Conservation (phyloP, 2,329 filamentous ascomycete species). For the Plectosphaerella cucumerina region DNA sequence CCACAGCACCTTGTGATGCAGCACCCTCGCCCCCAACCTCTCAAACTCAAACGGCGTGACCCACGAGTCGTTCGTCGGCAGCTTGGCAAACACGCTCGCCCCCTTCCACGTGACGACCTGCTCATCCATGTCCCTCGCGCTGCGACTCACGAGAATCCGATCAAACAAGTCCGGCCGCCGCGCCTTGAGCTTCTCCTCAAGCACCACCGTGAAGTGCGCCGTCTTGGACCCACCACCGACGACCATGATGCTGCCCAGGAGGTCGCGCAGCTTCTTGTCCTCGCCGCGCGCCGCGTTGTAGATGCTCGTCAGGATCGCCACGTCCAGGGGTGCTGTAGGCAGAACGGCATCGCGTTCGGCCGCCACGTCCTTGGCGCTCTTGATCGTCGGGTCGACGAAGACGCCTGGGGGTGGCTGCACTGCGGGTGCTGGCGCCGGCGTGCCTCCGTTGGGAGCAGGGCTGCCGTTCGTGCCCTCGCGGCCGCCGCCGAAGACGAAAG, state of each 20-base stretch:
- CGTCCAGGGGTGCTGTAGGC: conserved; percentile 78
- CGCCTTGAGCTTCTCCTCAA: conserved; percentile 77
- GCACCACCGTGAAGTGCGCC: conserved; percentile 71
- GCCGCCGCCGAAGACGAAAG: conserved; percentile 50
- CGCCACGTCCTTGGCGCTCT: conserved; percentile 51
- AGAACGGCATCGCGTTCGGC: conserved; percentile 75
- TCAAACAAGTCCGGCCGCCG: conserved; percentile 58
- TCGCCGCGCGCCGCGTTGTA: conserved; percentile 82
- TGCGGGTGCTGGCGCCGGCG: conserved; percentile 27
- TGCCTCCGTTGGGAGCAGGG: conserved; percentile 50
- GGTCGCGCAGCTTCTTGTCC: conserved; percentile 88
- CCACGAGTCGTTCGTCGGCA: conserved; percentile 94
- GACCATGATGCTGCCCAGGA: conserved; percentile 86
- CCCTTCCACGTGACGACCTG: conserved; percentile 99
- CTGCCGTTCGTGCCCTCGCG: conserved; percentile 43
- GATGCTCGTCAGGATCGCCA: conserved; percentile 86
- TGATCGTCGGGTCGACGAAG: conserved; percentile 47
- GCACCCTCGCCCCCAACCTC: conserved; percentile 70
- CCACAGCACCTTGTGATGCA: conserved; percentile 78
- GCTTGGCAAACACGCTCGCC: conserved; percentile 89
- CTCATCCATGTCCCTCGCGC: conserved; percentile 89
- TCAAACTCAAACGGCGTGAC: conserved; percentile 86
- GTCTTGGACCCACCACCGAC: conserved; percentile 82
- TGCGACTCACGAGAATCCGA: conserved; percentile 60
- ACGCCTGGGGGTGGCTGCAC: conserved; percentile 36